Percentiles rank a stretch among this genome's conserved stretches.
phyloP scores from a whole-genome alignment of 164 flowering plant genomes.

The Piper longum region DNA sequence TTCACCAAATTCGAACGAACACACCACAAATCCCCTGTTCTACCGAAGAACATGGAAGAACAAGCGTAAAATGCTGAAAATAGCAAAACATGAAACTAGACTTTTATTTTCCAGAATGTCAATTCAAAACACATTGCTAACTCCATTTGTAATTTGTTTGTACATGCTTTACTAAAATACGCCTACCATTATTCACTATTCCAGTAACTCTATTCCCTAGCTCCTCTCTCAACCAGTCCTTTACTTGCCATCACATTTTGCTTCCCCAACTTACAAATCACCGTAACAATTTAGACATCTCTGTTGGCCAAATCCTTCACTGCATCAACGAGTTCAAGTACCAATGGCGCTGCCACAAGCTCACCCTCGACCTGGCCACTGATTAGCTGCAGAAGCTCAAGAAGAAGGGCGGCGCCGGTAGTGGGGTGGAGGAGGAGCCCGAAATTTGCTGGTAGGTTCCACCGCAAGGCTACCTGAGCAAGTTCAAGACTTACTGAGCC shows the following conservation, averaged over 20 bases:
- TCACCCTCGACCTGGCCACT: slow-evolving; percentile 76
- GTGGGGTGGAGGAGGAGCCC: slow-evolving; percentile 27
- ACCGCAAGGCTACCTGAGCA: slow-evolving; percentile 67
- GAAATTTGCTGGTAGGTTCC: slow-evolving; percentile 81
- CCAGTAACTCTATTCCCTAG: too few species aligned
- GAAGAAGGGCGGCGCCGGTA: slow-evolving; percentile 19
- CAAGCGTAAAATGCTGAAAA: too few species aligned
- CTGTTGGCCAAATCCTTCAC: slow-evolving; percentile 79
- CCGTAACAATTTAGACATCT: slow-evolving; percentile 71
- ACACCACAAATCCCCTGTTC: too few species aligned
- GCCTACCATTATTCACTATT: too few species aligned
- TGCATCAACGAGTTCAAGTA: slow-evolving; percentile 95
- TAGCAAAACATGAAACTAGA: too few species aligned
- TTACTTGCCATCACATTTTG: slow-evolving; percentile 73
- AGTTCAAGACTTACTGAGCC: slow-evolving; percentile 94
- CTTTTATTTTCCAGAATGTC: too few species aligned
- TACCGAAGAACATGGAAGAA: too few species aligned
- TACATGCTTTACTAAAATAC: too few species aligned
- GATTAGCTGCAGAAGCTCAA: slow-evolving; percentile 55
- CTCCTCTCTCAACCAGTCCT: too few species aligned
- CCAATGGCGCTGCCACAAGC: slow-evolving; percentile 87
- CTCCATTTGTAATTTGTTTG: too few species aligned
- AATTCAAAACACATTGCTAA: too few species aligned
- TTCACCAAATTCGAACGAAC: too few species aligned
- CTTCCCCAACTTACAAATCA: slow-evolving; percentile 65